phyloP scores from a whole-genome alignment of 768 basidiomycete genomes.

The Lentinus tigrinus region DNA sequence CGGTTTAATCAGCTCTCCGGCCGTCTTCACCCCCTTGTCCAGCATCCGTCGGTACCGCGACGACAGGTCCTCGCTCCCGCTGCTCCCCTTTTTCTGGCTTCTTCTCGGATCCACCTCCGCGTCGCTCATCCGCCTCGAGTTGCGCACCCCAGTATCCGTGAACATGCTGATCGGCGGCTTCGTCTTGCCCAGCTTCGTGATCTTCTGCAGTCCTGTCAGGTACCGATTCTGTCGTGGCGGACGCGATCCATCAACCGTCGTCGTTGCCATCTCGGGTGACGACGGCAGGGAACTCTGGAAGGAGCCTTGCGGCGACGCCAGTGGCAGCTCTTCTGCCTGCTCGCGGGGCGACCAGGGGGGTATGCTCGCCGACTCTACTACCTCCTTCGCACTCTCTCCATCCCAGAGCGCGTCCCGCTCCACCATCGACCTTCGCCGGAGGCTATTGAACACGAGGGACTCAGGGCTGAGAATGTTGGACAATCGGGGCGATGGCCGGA shows the following conservation, averaged over 20 bases:
- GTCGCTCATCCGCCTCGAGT: constrained; percentile 20
- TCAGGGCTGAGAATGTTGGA: constrained; percentile 20
- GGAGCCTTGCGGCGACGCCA: neutral
- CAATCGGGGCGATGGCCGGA: constrained; percentile 36
- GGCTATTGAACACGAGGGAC: neutral
- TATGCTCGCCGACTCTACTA: neutral
- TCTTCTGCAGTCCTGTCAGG: constrained; percentile 30
- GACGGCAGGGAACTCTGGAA: constrained; percentile 10
- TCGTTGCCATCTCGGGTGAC: constrained; percentile 8
- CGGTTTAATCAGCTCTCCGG: constrained; percentile 10
- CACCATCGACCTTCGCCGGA: constrained; percentile 1
- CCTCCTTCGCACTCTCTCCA: neutral
- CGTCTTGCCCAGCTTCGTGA: constrained; percentile 33
- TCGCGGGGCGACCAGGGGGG: constrained; percentile 1
- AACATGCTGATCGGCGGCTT: constrained; percentile 31
- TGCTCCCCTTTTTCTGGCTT: neutral
- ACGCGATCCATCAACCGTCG: constrained; percentile 8
- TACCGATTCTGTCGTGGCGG: constrained; percentile 23
- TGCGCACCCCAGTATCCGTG: constrained; percentile 17
- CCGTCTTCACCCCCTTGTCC: constrained; percentile 3
- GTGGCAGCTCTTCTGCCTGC: neutral
- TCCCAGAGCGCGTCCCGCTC: constrained; percentile 2
- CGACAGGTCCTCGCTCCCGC: constrained; percentile 1
- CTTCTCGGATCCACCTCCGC: constrained; percentile 10
- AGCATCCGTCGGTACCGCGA: constrained; percentile 11